phyloP scores from a whole-genome alignment of 306 rosid species.

The Spatholobus suberectus region DNA sequence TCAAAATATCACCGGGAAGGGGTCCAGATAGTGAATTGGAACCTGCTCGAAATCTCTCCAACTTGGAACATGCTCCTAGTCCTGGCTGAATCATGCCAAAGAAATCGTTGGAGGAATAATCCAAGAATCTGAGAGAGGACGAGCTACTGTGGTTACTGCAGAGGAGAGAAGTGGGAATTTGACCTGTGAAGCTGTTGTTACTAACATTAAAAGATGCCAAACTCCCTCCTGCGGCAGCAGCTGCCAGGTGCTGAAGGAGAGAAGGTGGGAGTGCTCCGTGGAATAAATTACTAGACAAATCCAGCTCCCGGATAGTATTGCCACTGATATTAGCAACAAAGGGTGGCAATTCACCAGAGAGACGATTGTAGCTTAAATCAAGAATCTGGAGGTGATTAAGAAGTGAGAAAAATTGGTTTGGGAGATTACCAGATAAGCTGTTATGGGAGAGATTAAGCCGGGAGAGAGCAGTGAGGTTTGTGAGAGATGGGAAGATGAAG shows the following conservation, averaged over 20 bases:
- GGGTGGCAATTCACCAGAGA: slow-evolving; percentile 52
- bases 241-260: slow-evolving; percentile 43
- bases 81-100: slow-evolving; percentile 51
- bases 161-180: slow-evolving; percentile 56
- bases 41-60: slow-evolving; percentile 73
- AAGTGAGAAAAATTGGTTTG: slow-evolving; percentile 47
- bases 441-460: slow-evolving; percentile 69
- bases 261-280: slow-evolving; percentile 61
- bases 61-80: slow-evolving; percentile 61
- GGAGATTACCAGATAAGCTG: slow-evolving; percentile 54
- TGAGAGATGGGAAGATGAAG: slow-evolving; percentile 44
- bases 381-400: slow-evolving; percentile 50
- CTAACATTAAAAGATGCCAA: slow-evolving; percentile 72
- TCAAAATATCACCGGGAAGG: slow-evolving; percentile 64
- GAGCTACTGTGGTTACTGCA: slow-evolving; percentile 41
- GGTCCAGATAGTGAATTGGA: slow-evolving; percentile 61
- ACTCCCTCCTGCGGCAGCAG: slow-evolving; percentile 38
- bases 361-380: slow-evolving; percentile 60
- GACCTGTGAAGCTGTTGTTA: slow-evolving; percentile 71
- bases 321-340: background rate
- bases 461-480: slow-evolving; percentile 56
- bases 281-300: slow-evolving; percentile 75
- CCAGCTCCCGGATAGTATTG: slow-evolving; percentile 41
- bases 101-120: slow-evolving; percentile 67
- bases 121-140: slow-evolving; percentile 55